These are phyloP conservation scores for Podaxis sp. DNA, from an alignment of 768 basidiomycete species.

Conservation along the genomic window DNA sequence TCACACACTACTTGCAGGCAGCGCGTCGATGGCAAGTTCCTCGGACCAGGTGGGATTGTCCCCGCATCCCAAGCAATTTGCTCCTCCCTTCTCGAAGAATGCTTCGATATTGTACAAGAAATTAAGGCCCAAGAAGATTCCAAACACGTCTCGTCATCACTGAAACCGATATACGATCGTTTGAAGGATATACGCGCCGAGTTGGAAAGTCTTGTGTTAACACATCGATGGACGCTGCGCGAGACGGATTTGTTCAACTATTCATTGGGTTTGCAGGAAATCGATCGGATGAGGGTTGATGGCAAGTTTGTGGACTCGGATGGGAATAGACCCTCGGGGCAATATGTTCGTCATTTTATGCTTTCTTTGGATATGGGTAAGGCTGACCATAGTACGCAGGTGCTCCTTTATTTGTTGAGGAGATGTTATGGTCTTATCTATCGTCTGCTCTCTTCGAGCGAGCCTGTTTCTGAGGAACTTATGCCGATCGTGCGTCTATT, in stretches of 20 bases:
- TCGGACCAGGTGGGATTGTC: constrained; percentile 86
- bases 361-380: background rate
- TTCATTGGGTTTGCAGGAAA: constrained; percentile 88
- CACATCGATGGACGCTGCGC: constrained; percentile 94
- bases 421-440: constrained; percentile 98
- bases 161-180: constrained; percentile 93
- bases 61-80: constrained; percentile 91
- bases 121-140: constrained; percentile 92
- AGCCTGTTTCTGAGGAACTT: constrained; percentile 96
- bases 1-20: constrained; percentile 45
- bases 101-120: constrained; percentile 94
- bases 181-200: constrained; percentile 82
- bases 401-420: constrained; percentile 86
- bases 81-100: constrained; percentile 91
- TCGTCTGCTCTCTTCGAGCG: constrained; percentile 87
- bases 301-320: constrained; percentile 97
- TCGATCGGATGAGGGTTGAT: constrained; percentile 95
- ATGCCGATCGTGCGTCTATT: constrained; percentile 77
- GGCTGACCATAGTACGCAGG: constrained; percentile 43
- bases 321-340: constrained; percentile 87
- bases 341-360: constrained; percentile 68
- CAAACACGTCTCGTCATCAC: constrained; percentile 78
- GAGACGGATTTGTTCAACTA: constrained; percentile 96
- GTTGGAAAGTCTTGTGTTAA: constrained; percentile 88
- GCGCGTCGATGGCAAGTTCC: constrained; percentile 94